Evolutionary conservation across 768 basidiomycete species (phyloP).

Genomic region (Pulveroboletus frians): DNA sequence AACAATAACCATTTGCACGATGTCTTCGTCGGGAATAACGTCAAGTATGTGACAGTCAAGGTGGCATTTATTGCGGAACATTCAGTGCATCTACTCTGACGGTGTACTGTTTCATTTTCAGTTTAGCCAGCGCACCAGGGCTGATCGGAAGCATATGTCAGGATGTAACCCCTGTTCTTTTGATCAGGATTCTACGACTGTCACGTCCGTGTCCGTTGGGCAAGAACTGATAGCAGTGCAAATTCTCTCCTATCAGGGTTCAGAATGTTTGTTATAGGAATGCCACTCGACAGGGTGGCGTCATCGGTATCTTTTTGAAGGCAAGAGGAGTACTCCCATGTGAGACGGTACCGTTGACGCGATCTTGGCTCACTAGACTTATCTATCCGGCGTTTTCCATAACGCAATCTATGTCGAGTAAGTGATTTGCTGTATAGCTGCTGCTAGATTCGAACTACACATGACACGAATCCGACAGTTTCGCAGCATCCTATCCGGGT

Average conservation of each 20-base stretch:
- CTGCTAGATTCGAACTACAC: too few relatives aligned
- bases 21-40: conserved; percentile 31
- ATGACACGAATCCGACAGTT: conserved; percentile 2
- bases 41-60: conserved; percentile 34
- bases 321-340: not conserved
- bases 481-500: conserved; percentile 14
- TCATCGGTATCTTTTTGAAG: conserved; percentile 6
- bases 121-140: not conserved
- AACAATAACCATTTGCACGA: conserved; percentile 33
- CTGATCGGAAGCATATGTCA: not conserved
- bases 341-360: not conserved
- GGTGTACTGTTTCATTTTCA: not conserved
- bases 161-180: conserved; percentile 17
- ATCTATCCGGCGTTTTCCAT: too few relatives aligned
- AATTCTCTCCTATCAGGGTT: not conserved
- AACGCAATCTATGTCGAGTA: too few relatives aligned
- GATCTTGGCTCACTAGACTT: not conserved
- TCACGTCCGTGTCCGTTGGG: not conserved
- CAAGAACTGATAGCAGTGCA: not conserved
- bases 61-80: conserved; percentile 17
- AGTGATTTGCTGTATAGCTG: not conserved
- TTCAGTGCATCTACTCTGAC: conserved; percentile 8
- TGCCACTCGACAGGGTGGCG: not conserved
- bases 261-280: conserved; percentile 11
- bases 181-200: not conserved